phyloP scores from a whole-genome alignment of 805 yeast species.

The Barnettozyma pratensis region DNA sequence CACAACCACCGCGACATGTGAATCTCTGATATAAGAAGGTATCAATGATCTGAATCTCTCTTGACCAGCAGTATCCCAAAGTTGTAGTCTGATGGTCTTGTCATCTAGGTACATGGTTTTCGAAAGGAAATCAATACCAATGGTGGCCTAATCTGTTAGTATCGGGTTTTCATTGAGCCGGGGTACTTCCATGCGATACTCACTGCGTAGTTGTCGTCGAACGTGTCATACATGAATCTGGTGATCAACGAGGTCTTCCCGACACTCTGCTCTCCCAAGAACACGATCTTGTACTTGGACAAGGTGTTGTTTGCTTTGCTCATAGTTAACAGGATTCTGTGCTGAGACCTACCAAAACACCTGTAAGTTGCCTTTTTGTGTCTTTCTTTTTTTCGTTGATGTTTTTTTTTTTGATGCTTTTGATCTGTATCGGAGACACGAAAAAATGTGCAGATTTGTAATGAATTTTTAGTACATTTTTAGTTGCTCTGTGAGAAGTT shows the following conservation, averaged over 20 bases:
- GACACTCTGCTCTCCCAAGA: constrained; percentile 84
- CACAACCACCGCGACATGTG: constrained; percentile 95
- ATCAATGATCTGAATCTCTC: constrained; percentile 92
- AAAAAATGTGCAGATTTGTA: too few species aligned
- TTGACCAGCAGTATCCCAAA: constrained; percentile 98
- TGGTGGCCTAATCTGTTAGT: constrained; percentile 60
- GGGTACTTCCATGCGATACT: constrained; percentile 9
- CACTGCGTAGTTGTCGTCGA: constrained; percentile 84
- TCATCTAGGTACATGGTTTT: constrained; percentile 95
- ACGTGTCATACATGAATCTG: constrained; percentile 97
- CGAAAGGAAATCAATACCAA: constrained; percentile 92
- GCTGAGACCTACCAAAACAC: neutral
- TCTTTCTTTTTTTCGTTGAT: neutral
- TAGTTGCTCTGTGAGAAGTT: too few species aligned
- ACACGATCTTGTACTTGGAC: constrained; percentile 81
- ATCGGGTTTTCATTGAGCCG: too few species aligned
- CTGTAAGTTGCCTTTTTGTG: neutral
- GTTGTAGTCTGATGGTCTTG: constrained; percentile 87
- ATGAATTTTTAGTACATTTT: too few species aligned
- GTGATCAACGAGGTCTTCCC: constrained; percentile 96
- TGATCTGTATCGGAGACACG: too few species aligned
- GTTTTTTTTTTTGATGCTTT: too few species aligned
- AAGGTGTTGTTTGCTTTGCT: constrained; percentile 27
- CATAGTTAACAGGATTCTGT: constrained; percentile 8
- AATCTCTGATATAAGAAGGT: constrained; percentile 93